phyloP scores from a whole-genome alignment of 805 yeast genomes.

The Wickerhamiella occidentalis region DNA sequence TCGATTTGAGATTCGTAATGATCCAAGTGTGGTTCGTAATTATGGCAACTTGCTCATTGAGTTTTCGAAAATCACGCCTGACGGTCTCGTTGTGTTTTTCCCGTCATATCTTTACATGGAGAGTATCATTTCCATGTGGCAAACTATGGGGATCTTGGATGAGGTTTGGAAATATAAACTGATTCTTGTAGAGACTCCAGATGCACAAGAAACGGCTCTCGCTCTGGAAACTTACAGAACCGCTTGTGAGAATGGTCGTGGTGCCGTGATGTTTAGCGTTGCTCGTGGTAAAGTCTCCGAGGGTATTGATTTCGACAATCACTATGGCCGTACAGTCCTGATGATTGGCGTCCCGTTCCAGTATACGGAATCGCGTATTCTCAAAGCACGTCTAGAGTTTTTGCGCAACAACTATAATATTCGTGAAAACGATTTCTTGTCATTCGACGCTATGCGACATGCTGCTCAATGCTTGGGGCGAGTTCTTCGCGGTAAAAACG shows the following conservation, averaged over 20 bases:
- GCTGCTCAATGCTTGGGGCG: conserved; percentile 98
- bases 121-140: conserved; percentile 97
- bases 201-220: conserved; percentile 93
- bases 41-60: conserved; percentile 88
- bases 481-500: conserved; percentile 94
- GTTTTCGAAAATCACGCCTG: conserved; percentile 91
- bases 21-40: conserved; percentile 94
- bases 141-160: conserved; percentile 92
- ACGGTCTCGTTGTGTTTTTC: conserved; percentile 94
- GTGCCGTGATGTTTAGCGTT: conserved; percentile 89
- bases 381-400: conserved; percentile 90
- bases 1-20: conserved; percentile 91
- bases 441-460: conserved; percentile 99
- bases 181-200: conserved; percentile 94
- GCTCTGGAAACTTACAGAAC: conserved; percentile 92
- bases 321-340: conserved; percentile 90
- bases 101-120: conserved; percentile 98
- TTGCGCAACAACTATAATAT: conserved; percentile 86
- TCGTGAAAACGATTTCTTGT: conserved; percentile 83
- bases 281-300: conserved; percentile 99
- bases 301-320: conserved; percentile 98
- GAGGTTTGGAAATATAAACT: conserved; percentile 97
- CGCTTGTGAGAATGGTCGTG: conserved; percentile 95
- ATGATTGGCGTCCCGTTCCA: conserved; percentile 99
- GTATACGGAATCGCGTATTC: conserved; percentile 90